phyloP scores from a whole-genome alignment of 805 yeast species.

The Candida taoyuanica region DNA sequence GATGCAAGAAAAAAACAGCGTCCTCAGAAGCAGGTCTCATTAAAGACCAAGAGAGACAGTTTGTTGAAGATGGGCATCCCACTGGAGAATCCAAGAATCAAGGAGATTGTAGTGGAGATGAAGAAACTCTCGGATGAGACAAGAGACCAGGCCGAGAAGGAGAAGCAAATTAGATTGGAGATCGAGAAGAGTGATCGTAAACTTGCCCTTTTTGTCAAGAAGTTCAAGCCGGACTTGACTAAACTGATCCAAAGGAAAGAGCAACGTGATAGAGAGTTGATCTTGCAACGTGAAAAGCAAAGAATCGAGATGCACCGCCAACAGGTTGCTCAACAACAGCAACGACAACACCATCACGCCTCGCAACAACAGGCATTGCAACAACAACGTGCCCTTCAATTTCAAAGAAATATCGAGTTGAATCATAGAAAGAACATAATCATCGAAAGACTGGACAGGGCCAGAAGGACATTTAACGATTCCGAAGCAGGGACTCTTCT shows the following conservation, averaged over 20 bases:
- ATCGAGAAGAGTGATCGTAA: slow-evolving; percentile 6
- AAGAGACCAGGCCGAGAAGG: slow-evolving; percentile 2
- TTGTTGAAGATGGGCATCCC: slow-evolving; percentile 11
- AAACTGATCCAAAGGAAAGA: slow-evolving; percentile 1
- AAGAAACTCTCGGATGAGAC: slow-evolving; percentile 4
- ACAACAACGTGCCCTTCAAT: too few relatives aligned
- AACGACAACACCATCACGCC: background rate
- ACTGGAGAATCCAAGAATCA: slow-evolving; percentile 3
- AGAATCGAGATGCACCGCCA: background rate
- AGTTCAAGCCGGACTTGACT: slow-evolving; percentile 4
- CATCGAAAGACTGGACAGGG: too few relatives aligned
- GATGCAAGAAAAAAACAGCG: slow-evolving; percentile 5
- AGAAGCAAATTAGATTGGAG: slow-evolving; percentile 2
- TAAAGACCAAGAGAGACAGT: slow-evolving; percentile 11
- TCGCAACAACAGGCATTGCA: too few relatives aligned
- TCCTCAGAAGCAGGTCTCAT: slow-evolving; percentile 7
- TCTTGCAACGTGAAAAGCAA: background rate
- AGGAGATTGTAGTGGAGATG: slow-evolving; percentile 7
- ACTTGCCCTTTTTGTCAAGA: slow-evolving; percentile 4
- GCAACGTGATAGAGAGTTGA: background rate
- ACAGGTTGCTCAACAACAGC: background rate
- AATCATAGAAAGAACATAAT: too few relatives aligned
- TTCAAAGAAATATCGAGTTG: too few relatives aligned
- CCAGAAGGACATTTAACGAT: too few relatives aligned
- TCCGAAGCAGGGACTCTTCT: too few relatives aligned